Evolutionary conservation across 2,329 filamentous ascomycete genomes (phyloP).

Genomic region (Curvularia sp.): DNA sequence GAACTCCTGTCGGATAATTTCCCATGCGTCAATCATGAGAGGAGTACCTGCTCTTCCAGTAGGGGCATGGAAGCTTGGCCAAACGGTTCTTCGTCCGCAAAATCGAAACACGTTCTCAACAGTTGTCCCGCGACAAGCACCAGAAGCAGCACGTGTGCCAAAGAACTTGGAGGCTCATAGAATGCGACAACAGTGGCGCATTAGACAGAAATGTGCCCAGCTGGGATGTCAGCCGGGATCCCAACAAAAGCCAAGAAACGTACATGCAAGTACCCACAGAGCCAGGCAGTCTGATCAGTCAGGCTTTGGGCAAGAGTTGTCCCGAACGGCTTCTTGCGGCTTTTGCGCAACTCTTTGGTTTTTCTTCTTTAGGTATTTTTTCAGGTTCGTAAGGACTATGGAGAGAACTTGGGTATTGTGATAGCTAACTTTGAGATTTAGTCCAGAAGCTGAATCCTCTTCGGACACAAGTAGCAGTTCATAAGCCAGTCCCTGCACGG

Average conservation of each 20-base stretch:
- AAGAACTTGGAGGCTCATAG: not conserved
- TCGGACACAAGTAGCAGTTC: not conserved
- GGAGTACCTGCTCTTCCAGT: not conserved
- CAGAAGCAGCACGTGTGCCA: not conserved
- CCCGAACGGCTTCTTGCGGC: too few relatives aligned
- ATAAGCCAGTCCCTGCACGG: not conserved
- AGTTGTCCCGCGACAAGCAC: not conserved
- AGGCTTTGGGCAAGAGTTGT: too few relatives aligned
- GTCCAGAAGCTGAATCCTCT: not conserved
- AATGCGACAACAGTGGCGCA: not conserved
- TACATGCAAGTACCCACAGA: too few relatives aligned
- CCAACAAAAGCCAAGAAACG: not conserved
- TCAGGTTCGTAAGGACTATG: not conserved
- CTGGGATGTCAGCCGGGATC: not conserved
- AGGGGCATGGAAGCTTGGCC: not conserved
- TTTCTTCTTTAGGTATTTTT: too few relatives aligned
- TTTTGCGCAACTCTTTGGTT: too few relatives aligned
- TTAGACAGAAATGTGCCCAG: not conserved
- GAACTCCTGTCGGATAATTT: not conserved
- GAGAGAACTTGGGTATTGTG: not conserved
- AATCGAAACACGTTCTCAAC: not conserved
- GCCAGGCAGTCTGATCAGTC: too few relatives aligned
- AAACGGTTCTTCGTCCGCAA: not conserved
- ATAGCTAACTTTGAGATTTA: not conserved
- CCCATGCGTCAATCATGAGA: not conserved